Conservation (phyloP, 148 eudicot genomes). For the Camellia lanceoleosa region DNA sequence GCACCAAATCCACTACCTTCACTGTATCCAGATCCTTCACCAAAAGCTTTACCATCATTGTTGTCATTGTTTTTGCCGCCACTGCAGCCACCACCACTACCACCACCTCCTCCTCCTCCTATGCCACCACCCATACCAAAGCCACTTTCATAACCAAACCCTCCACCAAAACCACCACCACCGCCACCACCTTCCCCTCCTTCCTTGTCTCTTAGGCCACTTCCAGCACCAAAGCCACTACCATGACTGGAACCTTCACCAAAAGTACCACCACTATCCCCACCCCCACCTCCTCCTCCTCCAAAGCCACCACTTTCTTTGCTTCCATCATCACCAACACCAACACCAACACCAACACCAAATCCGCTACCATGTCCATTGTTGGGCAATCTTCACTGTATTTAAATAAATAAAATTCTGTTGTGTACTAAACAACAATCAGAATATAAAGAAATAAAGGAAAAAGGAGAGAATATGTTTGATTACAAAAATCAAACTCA, state of each 20-base stretch:
- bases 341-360: constrained; percentile 27
- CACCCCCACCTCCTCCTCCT: constrained; percentile 15
- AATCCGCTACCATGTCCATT: constrained; percentile 21
- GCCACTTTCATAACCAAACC: constrained; percentile 9
- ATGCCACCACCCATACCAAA: constrained; percentile 15
- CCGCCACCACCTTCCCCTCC: constrained; percentile 1
- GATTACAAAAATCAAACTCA: too few relatives aligned
- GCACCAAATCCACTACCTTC: constrained; percentile 26
- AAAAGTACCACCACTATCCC: neutral
- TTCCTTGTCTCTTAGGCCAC: constrained; percentile 1
- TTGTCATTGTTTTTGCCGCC: neutral
- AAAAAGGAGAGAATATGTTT: too few relatives aligned
- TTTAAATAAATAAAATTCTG: too few relatives aligned
- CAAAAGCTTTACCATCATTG: neutral
- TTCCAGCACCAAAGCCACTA: constrained; percentile 15
- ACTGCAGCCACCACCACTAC: constrained; percentile 11
- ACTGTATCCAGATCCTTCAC: constrained; percentile 22
- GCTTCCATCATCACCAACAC: constrained; percentile 12
- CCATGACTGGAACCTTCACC: neutral
- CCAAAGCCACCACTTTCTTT: neutral
- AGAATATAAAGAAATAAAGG: too few relatives aligned
- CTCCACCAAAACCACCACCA: constrained; percentile 9
- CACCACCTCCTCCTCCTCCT: constrained; percentile 12
- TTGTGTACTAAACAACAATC: too few relatives aligned
- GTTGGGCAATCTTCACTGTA: too few relatives aligned